phyloP scores from a whole-genome alignment of 1,284 basidiomycete genomes.

The Boletellus sp. region DNA sequence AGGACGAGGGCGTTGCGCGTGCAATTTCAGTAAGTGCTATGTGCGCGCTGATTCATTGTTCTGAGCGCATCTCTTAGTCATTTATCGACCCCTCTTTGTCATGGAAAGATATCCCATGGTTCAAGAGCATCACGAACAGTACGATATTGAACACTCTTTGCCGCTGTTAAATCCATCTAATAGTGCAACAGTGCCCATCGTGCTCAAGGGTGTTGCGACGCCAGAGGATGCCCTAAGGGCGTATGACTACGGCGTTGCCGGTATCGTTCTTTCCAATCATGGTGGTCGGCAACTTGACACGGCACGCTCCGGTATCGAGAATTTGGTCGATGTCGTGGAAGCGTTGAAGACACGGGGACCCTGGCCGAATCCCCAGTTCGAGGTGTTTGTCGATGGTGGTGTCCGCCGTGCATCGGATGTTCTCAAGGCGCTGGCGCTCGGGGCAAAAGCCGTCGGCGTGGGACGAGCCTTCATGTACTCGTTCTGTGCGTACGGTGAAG shows the following conservation, averaged over 20 bases:
- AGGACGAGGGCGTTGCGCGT: conserved; percentile 85
- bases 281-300: conserved; percentile 68
- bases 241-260: conserved; percentile 59
- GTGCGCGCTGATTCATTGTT: not conserved
- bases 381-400: conserved; percentile 71
- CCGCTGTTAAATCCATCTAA: no score
- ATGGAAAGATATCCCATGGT: conserved; percentile 89
- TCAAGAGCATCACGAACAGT: conserved; percentile 85
- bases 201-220: conserved; percentile 57
- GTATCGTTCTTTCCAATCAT: conserved; percentile 67
- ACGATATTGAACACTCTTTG: no score
- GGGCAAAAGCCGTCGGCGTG: conserved; percentile 58
- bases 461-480: conserved; percentile 62
- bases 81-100: conserved; percentile 89
- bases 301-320: conserved; percentile 59
- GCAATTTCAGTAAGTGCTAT: conserved; percentile 70
- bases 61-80: conserved; percentile 43
- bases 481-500: conserved; percentile 62
- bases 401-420: conserved; percentile 68
- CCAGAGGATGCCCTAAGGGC: conserved; percentile 66
- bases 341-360: conserved; percentile 51
- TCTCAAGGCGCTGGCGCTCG: conserved; percentile 68
- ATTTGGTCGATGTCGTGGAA: conserved; percentile 60
- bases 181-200: conserved; percentile 47
- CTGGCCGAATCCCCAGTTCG: conserved; percentile 49